phyloP scores from a whole-genome alignment of 202 grass and related monocot genomes.

The Alloteropsis angusta region DNA sequence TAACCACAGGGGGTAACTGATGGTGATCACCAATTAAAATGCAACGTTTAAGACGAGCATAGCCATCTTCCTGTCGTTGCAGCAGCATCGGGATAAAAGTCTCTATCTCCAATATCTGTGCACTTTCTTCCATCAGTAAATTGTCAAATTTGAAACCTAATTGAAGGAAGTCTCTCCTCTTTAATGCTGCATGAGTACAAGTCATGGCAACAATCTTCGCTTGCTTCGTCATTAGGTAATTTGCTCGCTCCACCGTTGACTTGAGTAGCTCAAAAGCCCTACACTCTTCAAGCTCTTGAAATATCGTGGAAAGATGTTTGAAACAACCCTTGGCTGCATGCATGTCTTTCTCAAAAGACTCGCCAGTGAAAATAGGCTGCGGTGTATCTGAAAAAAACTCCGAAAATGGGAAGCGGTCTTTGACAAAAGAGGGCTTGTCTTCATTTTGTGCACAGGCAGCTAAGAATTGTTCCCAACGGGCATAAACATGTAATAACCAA shows the following conservation, averaged over 20 bases:
- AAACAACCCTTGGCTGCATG: slow-evolving; percentile 87
- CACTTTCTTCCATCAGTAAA: slow-evolving; percentile 99
- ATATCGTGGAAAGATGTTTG: slow-evolving; percentile 85
- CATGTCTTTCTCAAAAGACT: slow-evolving; percentile 93
- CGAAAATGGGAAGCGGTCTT: slow-evolving; percentile 78
- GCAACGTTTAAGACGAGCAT: slow-evolving; percentile 86
- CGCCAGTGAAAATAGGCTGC: slow-evolving; percentile 62
- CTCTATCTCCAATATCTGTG: slow-evolving; percentile 96
- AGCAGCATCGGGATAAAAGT: slow-evolving; percentile 97
- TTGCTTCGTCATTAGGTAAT: slow-evolving; percentile 98
- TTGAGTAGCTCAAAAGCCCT: slow-evolving; percentile 97
- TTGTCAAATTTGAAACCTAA: slow-evolving; percentile 95
- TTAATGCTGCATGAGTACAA: slow-evolving; percentile 92
- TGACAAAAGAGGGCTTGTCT: slow-evolving; percentile 71
- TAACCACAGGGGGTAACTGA: slow-evolving; percentile 90
- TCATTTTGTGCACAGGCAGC: slow-evolving; percentile 57
- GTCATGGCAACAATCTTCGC: slow-evolving; percentile 99
- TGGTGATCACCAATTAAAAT: slow-evolving; percentile 98
- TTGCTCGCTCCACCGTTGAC: slow-evolving; percentile 84
- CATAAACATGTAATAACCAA: slow-evolving; percentile 93
- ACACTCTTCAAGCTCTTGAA: slow-evolving; percentile 97
- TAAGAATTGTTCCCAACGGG: slow-evolving; percentile 88
- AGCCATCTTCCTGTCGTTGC: slow-evolving; percentile 87
- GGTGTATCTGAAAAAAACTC: slow-evolving; percentile 68
- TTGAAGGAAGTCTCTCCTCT: slow-evolving; percentile 93